Conservation (phyloP, 2,329 filamentous ascomycete genomes). For the Fusarium sp. region DNA sequence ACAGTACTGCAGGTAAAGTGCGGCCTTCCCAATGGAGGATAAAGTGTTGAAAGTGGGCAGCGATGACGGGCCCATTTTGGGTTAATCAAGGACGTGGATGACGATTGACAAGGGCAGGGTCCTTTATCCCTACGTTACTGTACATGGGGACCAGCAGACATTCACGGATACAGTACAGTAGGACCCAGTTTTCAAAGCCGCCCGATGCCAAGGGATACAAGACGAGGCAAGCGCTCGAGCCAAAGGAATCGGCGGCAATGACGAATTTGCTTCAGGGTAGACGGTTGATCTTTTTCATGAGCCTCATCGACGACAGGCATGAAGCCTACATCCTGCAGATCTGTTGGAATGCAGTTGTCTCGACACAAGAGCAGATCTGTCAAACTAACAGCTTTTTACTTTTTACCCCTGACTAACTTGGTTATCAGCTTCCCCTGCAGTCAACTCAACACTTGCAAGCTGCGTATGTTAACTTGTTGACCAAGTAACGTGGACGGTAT, state of each 20-base stretch:
- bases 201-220: slow-evolving; percentile 23
- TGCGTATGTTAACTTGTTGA: slow-evolving; percentile 3
- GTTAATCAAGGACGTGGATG: slow-evolving; percentile 15
- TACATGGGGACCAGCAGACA: too few species aligned
- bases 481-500: slow-evolving; percentile 16
- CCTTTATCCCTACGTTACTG: background rate
- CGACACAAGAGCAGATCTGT: background rate
- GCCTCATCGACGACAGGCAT: slow-evolving; percentile 14
- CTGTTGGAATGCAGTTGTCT: slow-evolving; percentile 17
- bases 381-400: background rate
- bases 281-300: background rate
- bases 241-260: slow-evolving; percentile 7
- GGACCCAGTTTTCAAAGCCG: slow-evolving; percentile 20
- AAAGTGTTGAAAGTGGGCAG: slow-evolving; percentile 24
- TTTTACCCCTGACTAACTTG: slow-evolving; percentile 17
- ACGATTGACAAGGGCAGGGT: slow-evolving; percentile 12
- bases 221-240: slow-evolving; percentile 22
- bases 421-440: background rate
- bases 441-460: background rate
- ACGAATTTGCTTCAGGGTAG: slow-evolving; percentile 25
- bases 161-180: background rate
- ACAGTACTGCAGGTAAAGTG: slow-evolving; percentile 31
- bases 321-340: slow-evolving; percentile 5
- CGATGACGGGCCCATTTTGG: slow-evolving; percentile 34
- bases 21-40: slow-evolving; percentile 22